Conservation (phyloP, 2,329 filamentous ascomycete genomes). For the Claviceps digitariae region DNA sequence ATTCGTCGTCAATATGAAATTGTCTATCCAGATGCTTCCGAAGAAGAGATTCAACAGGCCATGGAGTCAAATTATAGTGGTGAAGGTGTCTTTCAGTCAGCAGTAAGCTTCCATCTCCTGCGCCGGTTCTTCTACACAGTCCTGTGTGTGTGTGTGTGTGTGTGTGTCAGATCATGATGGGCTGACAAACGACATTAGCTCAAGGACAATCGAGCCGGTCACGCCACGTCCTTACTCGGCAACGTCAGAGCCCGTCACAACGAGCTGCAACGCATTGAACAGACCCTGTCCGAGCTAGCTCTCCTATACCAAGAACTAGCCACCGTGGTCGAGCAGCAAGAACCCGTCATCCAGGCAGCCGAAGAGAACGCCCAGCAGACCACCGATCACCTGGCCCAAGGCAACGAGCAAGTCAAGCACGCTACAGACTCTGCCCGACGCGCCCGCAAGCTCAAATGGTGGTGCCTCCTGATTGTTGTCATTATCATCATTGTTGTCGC, state of each 20-base stretch:
- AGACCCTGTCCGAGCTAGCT: conserved; percentile 57
- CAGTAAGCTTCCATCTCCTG: conserved; percentile 36
- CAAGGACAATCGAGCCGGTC: conserved; percentile 58
- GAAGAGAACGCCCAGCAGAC: conserved; percentile 55
- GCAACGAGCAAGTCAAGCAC: conserved; percentile 54
- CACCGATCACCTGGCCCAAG: conserved; percentile 51
- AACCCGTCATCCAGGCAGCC: conserved; percentile 44
- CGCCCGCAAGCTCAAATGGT: conserved; percentile 70
- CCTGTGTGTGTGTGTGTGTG: background rate
- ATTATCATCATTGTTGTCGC: conserved; percentile 44
- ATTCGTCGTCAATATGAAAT: conserved; percentile 71
- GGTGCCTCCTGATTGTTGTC: conserved; percentile 49
- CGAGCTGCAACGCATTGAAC: conserved; percentile 69
- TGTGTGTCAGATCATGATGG: background rate
- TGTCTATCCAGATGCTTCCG: conserved; percentile 67
- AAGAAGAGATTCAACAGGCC: conserved; percentile 57
- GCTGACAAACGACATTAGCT: conserved; percentile 33
- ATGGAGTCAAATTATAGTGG: conserved; percentile 60
- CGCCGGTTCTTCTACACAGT: background rate
- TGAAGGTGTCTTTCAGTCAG: conserved; percentile 71
- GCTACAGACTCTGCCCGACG: conserved; percentile 54
- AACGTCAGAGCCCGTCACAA: conserved; percentile 72
- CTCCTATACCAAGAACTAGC: conserved; percentile 62
- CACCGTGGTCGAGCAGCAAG: conserved; percentile 60
- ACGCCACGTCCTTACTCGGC: conserved; percentile 60